Percentiles rank a stretch among this genome's conserved stretches.
Conservation (phyloP, 306 rosid genomes). For the Cucumis melo region DNA sequence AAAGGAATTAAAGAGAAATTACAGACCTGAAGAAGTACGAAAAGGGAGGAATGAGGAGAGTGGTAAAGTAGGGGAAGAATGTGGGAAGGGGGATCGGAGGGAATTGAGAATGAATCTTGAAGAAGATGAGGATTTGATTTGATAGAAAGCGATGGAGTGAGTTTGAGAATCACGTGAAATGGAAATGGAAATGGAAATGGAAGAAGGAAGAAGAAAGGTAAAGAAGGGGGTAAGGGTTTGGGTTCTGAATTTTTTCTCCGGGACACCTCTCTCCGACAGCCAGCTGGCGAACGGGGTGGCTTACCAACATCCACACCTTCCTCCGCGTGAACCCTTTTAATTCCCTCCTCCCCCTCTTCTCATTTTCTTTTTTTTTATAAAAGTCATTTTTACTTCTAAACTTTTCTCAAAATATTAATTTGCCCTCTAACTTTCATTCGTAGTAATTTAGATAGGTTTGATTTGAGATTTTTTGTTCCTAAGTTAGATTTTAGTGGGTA, state of each 20-base stretch:
- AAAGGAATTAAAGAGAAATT: background rate
- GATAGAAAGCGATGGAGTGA: constrained; percentile 34
- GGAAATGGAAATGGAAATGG: background rate
- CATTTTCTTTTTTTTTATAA: background rate
- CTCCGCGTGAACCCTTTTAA: constrained; percentile 45
- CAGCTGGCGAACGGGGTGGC: constrained; percentile 96
- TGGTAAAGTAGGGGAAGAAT: too few relatives aligned
- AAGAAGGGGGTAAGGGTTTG: background rate
- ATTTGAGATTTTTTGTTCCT: too few relatives aligned
- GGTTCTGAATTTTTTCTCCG: constrained; percentile 18
- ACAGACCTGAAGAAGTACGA: too few relatives aligned
- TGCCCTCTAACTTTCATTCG: too few relatives aligned
- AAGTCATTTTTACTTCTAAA: too few relatives aligned
- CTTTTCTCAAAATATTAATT: too few relatives aligned
- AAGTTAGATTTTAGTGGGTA: too few relatives aligned
- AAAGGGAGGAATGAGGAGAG: too few relatives aligned
- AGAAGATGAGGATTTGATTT: constrained; percentile 15
- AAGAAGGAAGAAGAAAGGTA: too few relatives aligned
- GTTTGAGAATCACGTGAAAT: constrained; percentile 52
- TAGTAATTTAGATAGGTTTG: too few relatives aligned
- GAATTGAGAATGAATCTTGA: background rate
- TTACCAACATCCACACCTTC: constrained; percentile 94
- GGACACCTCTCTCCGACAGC: constrained; percentile 88
- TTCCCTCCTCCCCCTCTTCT: background rate
- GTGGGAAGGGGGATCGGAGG: background rate